A percentile compares a stretch with the other conserved stretches of the same genome.
Conservation (phyloP, 2,329 filamentous ascomycete species). For the Aureobasidium musti region DNA sequence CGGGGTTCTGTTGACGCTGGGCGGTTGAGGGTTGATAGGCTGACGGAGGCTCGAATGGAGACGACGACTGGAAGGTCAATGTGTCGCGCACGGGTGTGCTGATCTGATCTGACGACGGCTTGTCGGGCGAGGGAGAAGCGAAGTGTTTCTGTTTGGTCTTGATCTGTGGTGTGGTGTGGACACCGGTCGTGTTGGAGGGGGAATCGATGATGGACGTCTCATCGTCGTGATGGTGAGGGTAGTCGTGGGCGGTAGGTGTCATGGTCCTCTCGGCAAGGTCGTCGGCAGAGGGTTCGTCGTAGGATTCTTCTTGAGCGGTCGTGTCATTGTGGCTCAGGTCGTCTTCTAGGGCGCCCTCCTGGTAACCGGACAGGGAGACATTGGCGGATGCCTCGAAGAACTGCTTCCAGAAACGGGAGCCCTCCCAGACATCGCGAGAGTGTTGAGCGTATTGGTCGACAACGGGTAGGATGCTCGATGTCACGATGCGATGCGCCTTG, state of each 20-base stretch:
- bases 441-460: conserved; percentile 96
- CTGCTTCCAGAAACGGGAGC: conserved; percentile 94
- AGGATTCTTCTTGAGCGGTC: conserved; percentile 33
- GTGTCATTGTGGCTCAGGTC: conserved; percentile 49
- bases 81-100: conserved; percentile 29
- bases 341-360: conserved; percentile 70
- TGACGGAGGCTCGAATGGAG: conserved; percentile 54
- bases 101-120: conserved; percentile 33
- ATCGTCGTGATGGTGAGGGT: conserved; percentile 40
- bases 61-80: conserved; percentile 43
- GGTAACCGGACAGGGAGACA: conserved; percentile 92
- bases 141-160: conserved; percentile 30
- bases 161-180: conserved; percentile 60
- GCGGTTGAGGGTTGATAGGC: conserved; percentile 45
- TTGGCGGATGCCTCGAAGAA: conserved; percentile 99
- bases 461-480: conserved; percentile 84
- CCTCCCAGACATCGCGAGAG: conserved; percentile 93
- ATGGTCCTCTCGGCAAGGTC: conserved; percentile 39
- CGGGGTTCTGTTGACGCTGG: conserved; percentile 53
- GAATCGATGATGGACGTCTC: conserved; percentile 68
- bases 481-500: conserved; percentile 93
- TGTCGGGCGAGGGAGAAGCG: conserved; percentile 32
- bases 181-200: conserved; percentile 49
- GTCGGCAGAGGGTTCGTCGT: conserved; percentile 32
- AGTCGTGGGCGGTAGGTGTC: conserved; percentile 44